Percentiles rank a stretch among this genome's conserved stretches.
phyloP scores from a whole-genome alignment of 1,139 yeast genomes.

The Candida labiduridarum region DNA sequence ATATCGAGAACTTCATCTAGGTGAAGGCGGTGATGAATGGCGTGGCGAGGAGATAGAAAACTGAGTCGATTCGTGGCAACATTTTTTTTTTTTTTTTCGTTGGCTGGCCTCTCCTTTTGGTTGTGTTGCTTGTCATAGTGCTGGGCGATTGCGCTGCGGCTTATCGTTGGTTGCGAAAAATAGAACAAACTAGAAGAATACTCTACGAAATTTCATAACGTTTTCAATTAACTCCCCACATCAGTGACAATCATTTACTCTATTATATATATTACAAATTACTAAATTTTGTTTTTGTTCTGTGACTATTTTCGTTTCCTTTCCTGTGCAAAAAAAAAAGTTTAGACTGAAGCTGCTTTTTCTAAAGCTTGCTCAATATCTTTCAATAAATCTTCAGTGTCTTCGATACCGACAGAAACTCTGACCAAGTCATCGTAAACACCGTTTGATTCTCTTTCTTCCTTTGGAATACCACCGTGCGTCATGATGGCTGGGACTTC shows the following conservation, averaged over 20 bases:
- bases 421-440: constrained; percentile 83
- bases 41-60: background rate
- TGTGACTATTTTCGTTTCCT: background rate
- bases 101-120: background rate
- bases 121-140: background rate
- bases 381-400: constrained; percentile 71
- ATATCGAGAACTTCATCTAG: constrained; percentile 6
- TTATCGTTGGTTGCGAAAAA: background rate
- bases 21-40: background rate
- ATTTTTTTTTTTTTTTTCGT: background rate
- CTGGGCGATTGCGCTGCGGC: background rate
- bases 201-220: background rate
- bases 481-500: constrained; percentile 95
- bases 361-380: constrained; percentile 74
- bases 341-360: constrained; percentile 12
- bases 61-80: background rate
- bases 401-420: constrained; percentile 88
- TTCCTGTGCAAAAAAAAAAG: background rate
- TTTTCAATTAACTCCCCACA: background rate
- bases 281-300: background rate
- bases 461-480: constrained; percentile 88
- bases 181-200: background rate
- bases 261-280: constrained; percentile 4
- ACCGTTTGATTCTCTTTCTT: constrained; percentile 77
- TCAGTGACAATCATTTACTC: background rate